Evolutionary conservation across 768 basidiomycete species (phyloP).

Genomic region (Basidioascus undulatus): DNA sequence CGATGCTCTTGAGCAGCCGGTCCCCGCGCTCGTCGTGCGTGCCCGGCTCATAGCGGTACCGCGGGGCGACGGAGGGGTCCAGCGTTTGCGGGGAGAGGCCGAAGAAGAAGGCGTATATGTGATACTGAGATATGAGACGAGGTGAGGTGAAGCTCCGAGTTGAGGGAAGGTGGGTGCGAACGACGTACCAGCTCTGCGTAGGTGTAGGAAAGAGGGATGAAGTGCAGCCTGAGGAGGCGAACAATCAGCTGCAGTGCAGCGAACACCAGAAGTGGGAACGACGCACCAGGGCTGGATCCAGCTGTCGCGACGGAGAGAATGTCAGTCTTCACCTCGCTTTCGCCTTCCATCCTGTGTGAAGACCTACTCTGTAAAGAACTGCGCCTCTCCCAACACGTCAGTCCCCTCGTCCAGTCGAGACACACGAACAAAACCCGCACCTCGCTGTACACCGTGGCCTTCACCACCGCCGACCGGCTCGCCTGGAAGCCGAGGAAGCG

Average conservation of each 20-base stretch:
- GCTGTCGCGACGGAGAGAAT: no score
- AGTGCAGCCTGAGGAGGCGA: conserved; percentile 44
- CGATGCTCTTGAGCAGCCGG: conserved; percentile 46
- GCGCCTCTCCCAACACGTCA: no score
- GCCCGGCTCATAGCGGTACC: conserved; percentile 17
- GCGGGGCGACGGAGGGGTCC: conserved; percentile 25
- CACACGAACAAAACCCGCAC: no score
- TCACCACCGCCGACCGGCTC: conserved; percentile 66
- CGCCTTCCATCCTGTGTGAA: no score
- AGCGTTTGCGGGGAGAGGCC: conserved; percentile 43
- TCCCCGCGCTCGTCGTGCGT: conserved; percentile 37
- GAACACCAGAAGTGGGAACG: no score
- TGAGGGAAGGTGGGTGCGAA: no score
- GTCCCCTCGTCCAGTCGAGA: no score
- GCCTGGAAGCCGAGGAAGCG: conserved; percentile 58
- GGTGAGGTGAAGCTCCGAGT: no score
- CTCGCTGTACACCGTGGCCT: conserved; percentile 68
- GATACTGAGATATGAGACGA: no score
- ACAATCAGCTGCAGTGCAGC: no score
- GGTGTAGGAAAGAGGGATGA: conserved; percentile 56
- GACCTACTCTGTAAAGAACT: conserved; percentile 66
- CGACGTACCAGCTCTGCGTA: conserved; percentile 77
- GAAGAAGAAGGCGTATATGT: conserved; percentile 71
- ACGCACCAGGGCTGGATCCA: conserved; percentile 71
- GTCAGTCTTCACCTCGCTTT: no score